Evolutionary conservation across 441 rosid genomes (phyloP).

Genomic region (Erodium chrysanthum): DNA sequence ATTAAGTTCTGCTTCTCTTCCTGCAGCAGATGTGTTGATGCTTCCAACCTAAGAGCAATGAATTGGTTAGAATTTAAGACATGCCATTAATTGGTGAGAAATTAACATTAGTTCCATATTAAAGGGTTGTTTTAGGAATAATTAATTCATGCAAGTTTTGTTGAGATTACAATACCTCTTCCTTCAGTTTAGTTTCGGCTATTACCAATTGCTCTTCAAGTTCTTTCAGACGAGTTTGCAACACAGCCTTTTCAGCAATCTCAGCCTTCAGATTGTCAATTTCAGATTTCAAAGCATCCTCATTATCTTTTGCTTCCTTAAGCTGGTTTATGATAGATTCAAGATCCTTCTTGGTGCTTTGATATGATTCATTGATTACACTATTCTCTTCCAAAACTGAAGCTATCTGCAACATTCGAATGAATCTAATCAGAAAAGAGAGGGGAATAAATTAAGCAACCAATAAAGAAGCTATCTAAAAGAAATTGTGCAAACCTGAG

Average conservation of each 20-base stretch:
- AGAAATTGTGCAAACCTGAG: conserved; percentile 48
- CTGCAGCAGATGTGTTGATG: conserved; percentile 30
- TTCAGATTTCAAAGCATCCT: conserved; percentile 42
- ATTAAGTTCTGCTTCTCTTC: conserved; percentile 40
- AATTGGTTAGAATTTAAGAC: not conserved
- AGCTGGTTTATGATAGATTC: conserved; percentile 48
- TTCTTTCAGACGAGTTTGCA: conserved; percentile 52
- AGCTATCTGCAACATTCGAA: conserved; percentile 43
- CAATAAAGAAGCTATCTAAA: not conserved
- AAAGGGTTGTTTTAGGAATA: not conserved
- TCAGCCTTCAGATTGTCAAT: conserved; percentile 43
- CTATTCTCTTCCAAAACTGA: conserved; percentile 64
- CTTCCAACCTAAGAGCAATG: conserved; percentile 14
- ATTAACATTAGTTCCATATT: not conserved
- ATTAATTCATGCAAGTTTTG: not conserved
- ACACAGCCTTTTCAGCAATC: conserved; percentile 39
- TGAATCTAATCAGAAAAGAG: conserved; percentile 13
- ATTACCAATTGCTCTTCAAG: conserved; percentile 42
- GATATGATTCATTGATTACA: conserved; percentile 49
- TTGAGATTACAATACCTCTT: conserved; percentile 35
- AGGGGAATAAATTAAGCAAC: conserved; percentile 6
- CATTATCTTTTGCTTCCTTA: conserved; percentile 42
- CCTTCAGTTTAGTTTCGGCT: conserved; percentile 42
- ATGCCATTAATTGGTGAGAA: not conserved
- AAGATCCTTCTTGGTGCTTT: conserved; percentile 64